Evolutionary conservation across 2,329 filamentous ascomycete genomes (phyloP).

Genomic region (Colletotrichum lini): DNA sequence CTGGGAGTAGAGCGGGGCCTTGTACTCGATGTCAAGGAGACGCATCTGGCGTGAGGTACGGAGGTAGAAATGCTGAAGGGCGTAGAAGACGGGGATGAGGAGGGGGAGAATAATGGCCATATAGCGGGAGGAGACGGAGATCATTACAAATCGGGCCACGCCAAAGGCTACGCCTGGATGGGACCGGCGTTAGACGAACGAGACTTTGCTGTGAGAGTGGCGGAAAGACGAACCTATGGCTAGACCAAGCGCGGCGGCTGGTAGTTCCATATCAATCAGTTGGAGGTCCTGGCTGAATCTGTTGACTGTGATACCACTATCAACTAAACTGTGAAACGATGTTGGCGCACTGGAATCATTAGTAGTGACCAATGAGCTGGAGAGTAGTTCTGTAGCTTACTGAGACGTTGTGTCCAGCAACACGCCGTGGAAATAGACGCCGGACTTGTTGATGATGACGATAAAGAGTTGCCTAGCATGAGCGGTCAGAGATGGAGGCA

Average conservation of each 20-base stretch:
- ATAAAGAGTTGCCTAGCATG: slow-evolving; percentile 49
- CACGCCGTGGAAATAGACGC: slow-evolving; percentile 48
- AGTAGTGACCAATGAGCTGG: not conserved
- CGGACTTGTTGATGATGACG: slow-evolving; percentile 50
- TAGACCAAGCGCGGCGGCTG: slow-evolving; percentile 43
- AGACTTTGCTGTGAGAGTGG: not conserved
- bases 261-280: slow-evolving; percentile 46
- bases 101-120: slow-evolving; percentile 51
- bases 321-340: slow-evolving; percentile 42
- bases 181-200: not conserved
- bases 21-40: slow-evolving; percentile 54
- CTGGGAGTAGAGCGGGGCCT: slow-evolving; percentile 53
- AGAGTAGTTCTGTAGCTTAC: slow-evolving; percentile 21
- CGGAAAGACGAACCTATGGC: slow-evolving; percentile 20
- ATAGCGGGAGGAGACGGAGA: slow-evolving; percentile 50
- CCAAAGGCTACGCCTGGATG: slow-evolving; percentile 26
- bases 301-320: slow-evolving; percentile 45
- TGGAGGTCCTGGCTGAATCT: slow-evolving; percentile 45
- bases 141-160: slow-evolving; percentile 42
- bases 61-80: slow-evolving; percentile 52
- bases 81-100: slow-evolving; percentile 48
- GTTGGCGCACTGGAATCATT: slow-evolving; percentile 37
- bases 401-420: slow-evolving; percentile 46
- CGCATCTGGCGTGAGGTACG: slow-evolving; percentile 56
- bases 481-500: not conserved